These are phyloP conservation scores for Fusarium musae DNA, from an alignment of 2,329 filamentous ascomycete species.

Conservation along the genomic window DNA sequence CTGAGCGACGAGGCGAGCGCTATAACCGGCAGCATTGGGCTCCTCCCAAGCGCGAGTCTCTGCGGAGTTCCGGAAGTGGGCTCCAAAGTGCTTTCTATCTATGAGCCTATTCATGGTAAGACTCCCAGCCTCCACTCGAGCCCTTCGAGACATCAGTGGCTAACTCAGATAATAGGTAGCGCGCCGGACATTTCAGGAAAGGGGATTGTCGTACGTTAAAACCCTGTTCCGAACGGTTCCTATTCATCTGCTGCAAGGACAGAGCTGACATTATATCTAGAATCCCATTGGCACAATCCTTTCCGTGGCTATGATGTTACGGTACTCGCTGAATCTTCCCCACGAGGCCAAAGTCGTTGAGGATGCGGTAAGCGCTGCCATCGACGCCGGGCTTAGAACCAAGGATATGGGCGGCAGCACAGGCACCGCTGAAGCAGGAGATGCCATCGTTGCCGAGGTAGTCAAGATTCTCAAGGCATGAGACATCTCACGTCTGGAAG, in stretches of 20 bases:
- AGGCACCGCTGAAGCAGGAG: constrained; percentile 77
- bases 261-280: neutral
- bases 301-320: constrained; percentile 93
- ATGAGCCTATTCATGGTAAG: constrained; percentile 95
- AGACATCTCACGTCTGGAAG: neutral
- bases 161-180: constrained; percentile 20
- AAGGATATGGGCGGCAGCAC: constrained; percentile 83
- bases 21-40: constrained; percentile 89
- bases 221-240: neutral
- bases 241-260: neutral
- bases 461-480: constrained; percentile 32
- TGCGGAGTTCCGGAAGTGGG: constrained; percentile 88
- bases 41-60: constrained; percentile 88
- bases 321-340: constrained; percentile 84
- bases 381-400: constrained; percentile 81
- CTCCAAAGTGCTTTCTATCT: constrained; percentile 89
- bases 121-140: neutral
- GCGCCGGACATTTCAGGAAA: constrained; percentile 82
- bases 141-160: neutral
- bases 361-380: constrained; percentile 78
- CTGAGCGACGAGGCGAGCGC: constrained; percentile 95
- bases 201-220: constrained; percentile 71
- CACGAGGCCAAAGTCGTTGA: constrained; percentile 81
- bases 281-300: constrained; percentile 91
- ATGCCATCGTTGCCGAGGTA: constrained; percentile 70